phyloP scores from a whole-genome alignment of 345 rosid genomes.

The Lepidium sativum region DNA sequence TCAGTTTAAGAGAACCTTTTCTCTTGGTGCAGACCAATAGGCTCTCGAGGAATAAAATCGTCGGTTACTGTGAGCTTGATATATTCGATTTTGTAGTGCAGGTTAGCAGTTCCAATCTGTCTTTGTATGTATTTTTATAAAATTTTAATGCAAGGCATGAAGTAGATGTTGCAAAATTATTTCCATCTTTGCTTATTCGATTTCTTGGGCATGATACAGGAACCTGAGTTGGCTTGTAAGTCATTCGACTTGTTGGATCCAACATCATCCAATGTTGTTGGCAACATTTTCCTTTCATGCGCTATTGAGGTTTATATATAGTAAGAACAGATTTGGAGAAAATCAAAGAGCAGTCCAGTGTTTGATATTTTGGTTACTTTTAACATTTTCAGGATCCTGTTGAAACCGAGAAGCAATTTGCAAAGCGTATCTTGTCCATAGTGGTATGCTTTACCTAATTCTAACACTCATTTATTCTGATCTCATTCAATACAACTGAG shows the following conservation, averaged over 20 bases:
- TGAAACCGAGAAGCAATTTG: slow-evolving; percentile 83
- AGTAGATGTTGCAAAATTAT: background rate
- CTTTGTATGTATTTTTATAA: background rate
- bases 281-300: slow-evolving; percentile 64
- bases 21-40: slow-evolving; percentile 65
- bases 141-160: background rate
- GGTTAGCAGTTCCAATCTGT: slow-evolving; percentile 27
- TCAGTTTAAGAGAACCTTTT: background rate
- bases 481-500: background rate
- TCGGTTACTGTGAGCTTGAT: slow-evolving; percentile 82
- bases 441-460: slow-evolving; percentile 44
- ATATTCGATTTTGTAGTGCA: slow-evolving; percentile 52
- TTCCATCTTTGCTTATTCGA: background rate
- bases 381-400: slow-evolving; percentile 60
- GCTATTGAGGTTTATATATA: slow-evolving; percentile 59
- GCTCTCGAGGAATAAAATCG: slow-evolving; percentile 58
- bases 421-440: slow-evolving; percentile 72
- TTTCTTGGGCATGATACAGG: slow-evolving; percentile 32
- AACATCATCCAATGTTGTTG: slow-evolving; percentile 51
- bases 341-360: background rate
- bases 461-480: background rate
- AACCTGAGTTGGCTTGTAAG: slow-evolving; percentile 36
- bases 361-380: slow-evolving; percentile 14
- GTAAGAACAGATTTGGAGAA: background rate
- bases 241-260: slow-evolving; percentile 67